phyloP scores from a whole-genome alignment of 345 rosid species.

The Eucalyptus cloeziana region DNA sequence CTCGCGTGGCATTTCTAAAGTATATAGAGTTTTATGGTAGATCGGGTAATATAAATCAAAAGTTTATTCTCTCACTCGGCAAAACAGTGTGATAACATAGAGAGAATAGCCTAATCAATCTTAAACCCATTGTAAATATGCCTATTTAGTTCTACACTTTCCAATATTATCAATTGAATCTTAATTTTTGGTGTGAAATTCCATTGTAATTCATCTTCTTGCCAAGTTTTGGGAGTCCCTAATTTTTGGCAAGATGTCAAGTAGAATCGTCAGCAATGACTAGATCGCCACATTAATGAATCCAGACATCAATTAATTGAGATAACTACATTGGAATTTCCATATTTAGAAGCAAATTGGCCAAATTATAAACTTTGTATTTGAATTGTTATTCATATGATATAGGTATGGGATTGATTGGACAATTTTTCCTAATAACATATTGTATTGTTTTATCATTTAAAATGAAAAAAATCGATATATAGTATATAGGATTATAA shows the following conservation, averaged over 20 bases:
- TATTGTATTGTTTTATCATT: background rate
- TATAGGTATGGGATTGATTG: background rate
- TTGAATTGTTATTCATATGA: background rate
- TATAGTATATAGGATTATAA: background rate
- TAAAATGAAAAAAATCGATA: background rate
- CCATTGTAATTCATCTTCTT: background rate
- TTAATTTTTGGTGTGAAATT: background rate
- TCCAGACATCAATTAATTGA: background rate
- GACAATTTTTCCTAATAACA: background rate
- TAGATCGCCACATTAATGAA: rapidly evolving
- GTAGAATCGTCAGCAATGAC: background rate
- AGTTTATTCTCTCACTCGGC: background rate
- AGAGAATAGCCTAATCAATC: background rate
- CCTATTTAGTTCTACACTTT: background rate
- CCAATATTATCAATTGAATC: too few species aligned
- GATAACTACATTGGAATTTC: background rate
- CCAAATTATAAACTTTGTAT: background rate
- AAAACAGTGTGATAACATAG: background rate
- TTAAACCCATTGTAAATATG: background rate
- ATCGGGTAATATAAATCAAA: background rate
- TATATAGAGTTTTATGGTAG: background rate
- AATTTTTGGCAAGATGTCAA: background rate
- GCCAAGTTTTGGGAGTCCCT: too few species aligned
- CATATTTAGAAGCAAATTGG: background rate
- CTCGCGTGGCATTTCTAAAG: background rate